Percentiles rank a stretch among this genome's conserved stretches.
Conservation (phyloP, 371 early-diverging fungal genomes). For the Apophysomyces sp. region DNA sequence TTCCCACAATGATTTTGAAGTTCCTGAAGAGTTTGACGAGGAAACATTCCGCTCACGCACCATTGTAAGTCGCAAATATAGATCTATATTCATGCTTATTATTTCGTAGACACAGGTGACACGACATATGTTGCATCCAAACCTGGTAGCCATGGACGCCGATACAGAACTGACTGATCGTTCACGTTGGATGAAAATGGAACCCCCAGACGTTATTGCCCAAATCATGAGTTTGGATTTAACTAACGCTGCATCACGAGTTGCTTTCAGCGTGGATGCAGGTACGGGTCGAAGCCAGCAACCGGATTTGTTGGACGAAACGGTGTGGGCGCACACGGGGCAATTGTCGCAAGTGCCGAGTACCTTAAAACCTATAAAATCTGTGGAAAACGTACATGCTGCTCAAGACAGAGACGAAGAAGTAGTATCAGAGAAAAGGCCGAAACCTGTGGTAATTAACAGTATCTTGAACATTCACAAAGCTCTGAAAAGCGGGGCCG, state of each 20-base stretch:
- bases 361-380: not conserved
- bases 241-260: slow-evolving; percentile 58
- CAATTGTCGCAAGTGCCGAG: not conserved
- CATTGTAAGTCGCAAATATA: slow-evolving; percentile 21
- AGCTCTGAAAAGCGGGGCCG: slow-evolving; percentile 52
- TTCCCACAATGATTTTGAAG: slow-evolving; percentile 23
- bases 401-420: not conserved
- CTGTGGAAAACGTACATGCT: not conserved
- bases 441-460: slow-evolving; percentile 28
- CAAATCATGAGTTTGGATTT: slow-evolving; percentile 63
- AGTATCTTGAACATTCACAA: slow-evolving; percentile 46
- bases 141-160: slow-evolving; percentile 47
- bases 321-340: slow-evolving; percentile 23
- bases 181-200: slow-evolving; percentile 64
- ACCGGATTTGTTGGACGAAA: slow-evolving; percentile 29
- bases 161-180: slow-evolving; percentile 55
- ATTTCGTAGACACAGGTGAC: slow-evolving; percentile 42
- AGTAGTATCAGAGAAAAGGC: slow-evolving; percentile 2
- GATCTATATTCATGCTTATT: not conserved
- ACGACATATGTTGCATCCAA: slow-evolving; percentile 64
- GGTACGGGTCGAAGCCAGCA: slow-evolving; percentile 12
- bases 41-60: slow-evolving; percentile 45
- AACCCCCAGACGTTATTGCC: slow-evolving; percentile 67
- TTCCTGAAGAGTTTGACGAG: slow-evolving; percentile 55
- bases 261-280: slow-evolving; percentile 31